Evolutionary conservation across 345 rosid species (phyloP).

Genomic region (Aquilaria sinensis): DNA sequence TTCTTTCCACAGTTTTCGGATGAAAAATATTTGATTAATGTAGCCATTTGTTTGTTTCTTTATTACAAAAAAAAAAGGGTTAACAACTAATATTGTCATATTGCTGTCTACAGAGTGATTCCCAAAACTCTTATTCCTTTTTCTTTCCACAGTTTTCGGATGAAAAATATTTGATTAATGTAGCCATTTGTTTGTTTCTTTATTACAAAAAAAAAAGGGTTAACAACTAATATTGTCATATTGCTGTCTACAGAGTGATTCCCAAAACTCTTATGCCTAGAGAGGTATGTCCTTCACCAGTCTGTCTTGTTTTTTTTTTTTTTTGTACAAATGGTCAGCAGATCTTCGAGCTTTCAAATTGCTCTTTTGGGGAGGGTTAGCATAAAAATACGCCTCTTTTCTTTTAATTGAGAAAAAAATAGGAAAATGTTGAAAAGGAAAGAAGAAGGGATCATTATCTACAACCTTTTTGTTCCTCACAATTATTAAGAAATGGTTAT

Average conservation of each 20-base stretch:
- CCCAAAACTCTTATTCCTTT: conserved; percentile 46
- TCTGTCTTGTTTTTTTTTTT: conserved; percentile 7
- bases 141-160: not conserved
- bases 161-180: no score
- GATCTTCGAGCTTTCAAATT: no score
- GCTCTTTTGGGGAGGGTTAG: no score
- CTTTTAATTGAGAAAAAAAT: not conserved
- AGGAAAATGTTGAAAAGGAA: not conserved
- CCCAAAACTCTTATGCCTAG: conserved; percentile 71
- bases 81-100: conserved; percentile 21
- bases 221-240: conserved; percentile 22
- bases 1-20: not conserved
- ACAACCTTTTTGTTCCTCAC: not conserved
- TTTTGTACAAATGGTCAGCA: not conserved
- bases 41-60: no score
- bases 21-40: no score
- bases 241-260: conserved; percentile 51
- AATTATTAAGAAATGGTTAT: not conserved
- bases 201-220: no score
- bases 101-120: conserved; percentile 52
- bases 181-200: no score
- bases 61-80: no score
- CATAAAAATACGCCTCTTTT: no score
- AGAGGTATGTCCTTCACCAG: conserved; percentile 43
- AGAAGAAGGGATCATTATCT: conserved; percentile 4